A percentile compares a stretch with the other conserved stretches of the same genome.
Evolutionary conservation across 2,329 filamentous ascomycete genomes (phyloP).

Genomic region (Pseudocercospora vitis): DNA sequence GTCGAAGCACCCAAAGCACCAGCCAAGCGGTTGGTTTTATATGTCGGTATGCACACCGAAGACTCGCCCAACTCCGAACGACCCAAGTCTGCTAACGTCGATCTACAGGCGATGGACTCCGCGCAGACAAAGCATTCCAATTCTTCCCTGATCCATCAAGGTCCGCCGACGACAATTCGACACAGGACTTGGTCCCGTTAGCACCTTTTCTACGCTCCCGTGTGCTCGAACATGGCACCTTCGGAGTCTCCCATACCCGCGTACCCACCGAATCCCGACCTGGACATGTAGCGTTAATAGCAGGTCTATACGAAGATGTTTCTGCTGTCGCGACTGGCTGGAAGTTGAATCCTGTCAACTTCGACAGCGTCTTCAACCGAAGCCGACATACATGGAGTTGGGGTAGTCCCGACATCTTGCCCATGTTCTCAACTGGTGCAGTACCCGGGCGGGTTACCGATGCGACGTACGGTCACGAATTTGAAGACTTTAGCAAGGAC

Average conservation of each 20-base stretch:
- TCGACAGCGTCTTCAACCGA: constrained; percentile 97
- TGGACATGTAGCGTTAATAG: constrained; percentile 94
- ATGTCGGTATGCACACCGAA: constrained; percentile 72
- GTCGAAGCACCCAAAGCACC: constrained; percentile 70
- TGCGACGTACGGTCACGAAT: constrained; percentile 78
- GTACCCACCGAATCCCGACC: constrained; percentile 96
- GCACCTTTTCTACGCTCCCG: constrained; percentile 89
- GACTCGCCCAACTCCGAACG: neutral
- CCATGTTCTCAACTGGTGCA: constrained; percentile 96
- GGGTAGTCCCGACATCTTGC: constrained; percentile 95
- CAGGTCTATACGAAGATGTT: constrained; percentile 95
- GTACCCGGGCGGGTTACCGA: constrained; percentile 82
- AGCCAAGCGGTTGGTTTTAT: constrained; percentile 85
- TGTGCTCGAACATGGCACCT: constrained; percentile 85
- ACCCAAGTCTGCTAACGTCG: constrained; percentile 10
- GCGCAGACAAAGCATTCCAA: constrained; percentile 97
- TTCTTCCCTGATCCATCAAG: constrained; percentile 83
- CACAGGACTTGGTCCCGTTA: constrained; percentile 71
- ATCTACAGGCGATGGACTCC: constrained; percentile 73
- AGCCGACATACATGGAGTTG: constrained; percentile 98
- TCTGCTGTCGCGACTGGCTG: constrained; percentile 96
- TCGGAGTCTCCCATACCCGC: constrained; percentile 94
- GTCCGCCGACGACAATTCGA: constrained; percentile 54
- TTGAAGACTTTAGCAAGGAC: constrained; percentile 85
- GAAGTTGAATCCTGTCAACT: constrained; percentile 98